These are phyloP conservation scores for Solanum virginianum DNA, from an alignment of 257 asterid genomes.

Conservation along the genomic window DNA sequence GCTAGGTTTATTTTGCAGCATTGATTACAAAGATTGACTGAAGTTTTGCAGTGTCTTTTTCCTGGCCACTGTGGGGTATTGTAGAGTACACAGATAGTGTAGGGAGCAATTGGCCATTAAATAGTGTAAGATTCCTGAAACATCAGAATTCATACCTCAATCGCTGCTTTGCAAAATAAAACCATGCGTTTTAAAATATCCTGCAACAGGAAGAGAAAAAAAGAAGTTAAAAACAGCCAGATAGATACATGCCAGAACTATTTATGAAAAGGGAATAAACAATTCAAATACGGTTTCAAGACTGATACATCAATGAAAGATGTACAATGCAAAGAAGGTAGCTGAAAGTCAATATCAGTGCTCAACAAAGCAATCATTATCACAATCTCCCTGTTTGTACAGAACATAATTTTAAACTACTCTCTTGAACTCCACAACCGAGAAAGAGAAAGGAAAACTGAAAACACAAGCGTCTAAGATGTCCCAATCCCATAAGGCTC, in stretches of 20 bases:
- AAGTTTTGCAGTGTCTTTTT: background rate
- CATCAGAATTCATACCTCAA: conserved; percentile 49
- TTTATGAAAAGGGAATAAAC: background rate
- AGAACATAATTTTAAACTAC: background rate
- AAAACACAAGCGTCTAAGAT: background rate
- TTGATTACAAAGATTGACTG: background rate
- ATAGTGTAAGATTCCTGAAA: background rate
- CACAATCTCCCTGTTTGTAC: background rate
- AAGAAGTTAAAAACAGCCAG: background rate
- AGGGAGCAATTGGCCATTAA: background rate
- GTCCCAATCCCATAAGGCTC: background rate
- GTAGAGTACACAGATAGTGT: background rate
- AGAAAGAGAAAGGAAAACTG: background rate
- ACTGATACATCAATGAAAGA: background rate
- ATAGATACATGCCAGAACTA: background rate
- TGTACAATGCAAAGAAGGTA: background rate
- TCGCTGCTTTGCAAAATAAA: conserved; percentile 90
- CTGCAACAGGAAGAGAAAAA: conserved; percentile 34
- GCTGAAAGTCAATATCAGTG: background rate
- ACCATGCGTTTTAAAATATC: conserved; percentile 90
- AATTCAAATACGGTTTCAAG: background rate
- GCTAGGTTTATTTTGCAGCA: background rate
- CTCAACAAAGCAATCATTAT: background rate
- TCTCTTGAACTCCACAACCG: background rate
- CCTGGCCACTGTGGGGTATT: background rate